These are phyloP conservation scores for Suillus lakei DNA, from an alignment of 768 basidiomycete genomes.

Conservation along the genomic window DNA sequence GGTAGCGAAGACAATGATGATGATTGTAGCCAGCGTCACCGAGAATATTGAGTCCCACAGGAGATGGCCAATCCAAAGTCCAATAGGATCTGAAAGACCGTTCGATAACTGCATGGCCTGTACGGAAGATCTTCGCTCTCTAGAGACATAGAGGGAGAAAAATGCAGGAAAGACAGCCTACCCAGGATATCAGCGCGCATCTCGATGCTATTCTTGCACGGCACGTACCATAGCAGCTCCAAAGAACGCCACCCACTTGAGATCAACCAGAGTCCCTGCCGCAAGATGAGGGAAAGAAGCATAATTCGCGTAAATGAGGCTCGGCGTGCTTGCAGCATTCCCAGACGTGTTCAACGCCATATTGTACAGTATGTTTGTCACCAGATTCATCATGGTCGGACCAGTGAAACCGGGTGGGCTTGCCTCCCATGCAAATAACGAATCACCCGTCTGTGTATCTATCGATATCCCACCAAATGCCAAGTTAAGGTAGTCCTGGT, in stretches of 20 bases:
- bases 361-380: slow-evolving; percentile 69
- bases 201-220: neutral
- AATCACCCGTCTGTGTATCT: slow-evolving; percentile 49
- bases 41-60: slow-evolving; percentile 71
- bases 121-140: slow-evolving; percentile 68
- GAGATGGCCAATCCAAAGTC: slow-evolving; percentile 81
- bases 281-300: slow-evolving; percentile 60
- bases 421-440: slow-evolving; percentile 77
- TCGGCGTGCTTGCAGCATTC: slow-evolving; percentile 39
- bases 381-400: slow-evolving; percentile 67
- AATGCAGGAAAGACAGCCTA: slow-evolving; percentile 84
- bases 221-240: slow-evolving; percentile 67
- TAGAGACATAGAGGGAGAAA: slow-evolving; percentile 76
- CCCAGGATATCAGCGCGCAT: neutral
- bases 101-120: slow-evolving; percentile 86
- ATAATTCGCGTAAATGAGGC: slow-evolving; percentile 64
- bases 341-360: slow-evolving; percentile 60
- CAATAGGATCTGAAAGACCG: slow-evolving; percentile 69
- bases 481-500: slow-evolving; percentile 56
- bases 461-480: slow-evolving; percentile 72
- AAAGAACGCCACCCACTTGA: slow-evolving; percentile 81
- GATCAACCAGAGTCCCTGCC: slow-evolving; percentile 57
- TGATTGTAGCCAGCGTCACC: slow-evolving; percentile 63
- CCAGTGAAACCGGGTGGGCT: slow-evolving; percentile 61
- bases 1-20: slow-evolving; percentile 63